A percentile compares a stretch with the other conserved stretches of the same genome.
Conservation (phyloP, 306 rosid species). For the Adenanthera pavonina region DNA sequence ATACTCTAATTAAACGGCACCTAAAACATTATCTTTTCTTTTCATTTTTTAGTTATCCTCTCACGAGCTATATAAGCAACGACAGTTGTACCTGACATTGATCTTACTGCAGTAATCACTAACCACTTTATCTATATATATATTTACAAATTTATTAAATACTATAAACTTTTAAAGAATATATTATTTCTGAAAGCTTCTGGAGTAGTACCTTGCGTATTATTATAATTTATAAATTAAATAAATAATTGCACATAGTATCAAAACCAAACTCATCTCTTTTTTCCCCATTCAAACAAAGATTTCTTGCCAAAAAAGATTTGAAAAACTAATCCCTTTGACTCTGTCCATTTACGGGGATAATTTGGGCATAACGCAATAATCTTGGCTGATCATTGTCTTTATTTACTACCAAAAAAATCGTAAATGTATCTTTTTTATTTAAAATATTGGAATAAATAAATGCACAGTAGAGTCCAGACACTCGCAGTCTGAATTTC, state of each 20-base stretch:
- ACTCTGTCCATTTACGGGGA: background rate
- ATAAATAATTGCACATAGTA: background rate
- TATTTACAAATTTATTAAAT: too few relatives aligned
- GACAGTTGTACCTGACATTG: too few relatives aligned
- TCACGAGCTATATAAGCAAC: too few relatives aligned
- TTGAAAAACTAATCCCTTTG: background rate
- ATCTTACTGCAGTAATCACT: too few relatives aligned
- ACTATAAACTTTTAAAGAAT: too few relatives aligned
- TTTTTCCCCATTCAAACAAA: background rate
- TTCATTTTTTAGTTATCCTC: background rate
- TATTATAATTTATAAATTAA: too few relatives aligned
- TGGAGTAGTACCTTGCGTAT: too few relatives aligned
- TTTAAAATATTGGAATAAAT: background rate
- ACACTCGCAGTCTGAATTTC: constrained; percentile 53
- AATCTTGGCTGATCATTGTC: constrained; percentile 14
- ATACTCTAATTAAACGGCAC: background rate
- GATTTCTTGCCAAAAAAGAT: background rate
- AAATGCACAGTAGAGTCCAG: constrained; percentile 51
- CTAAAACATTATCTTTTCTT: background rate
- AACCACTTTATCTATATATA: background rate
- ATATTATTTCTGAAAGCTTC: too few relatives aligned
- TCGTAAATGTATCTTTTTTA: background rate
- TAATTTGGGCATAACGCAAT: constrained; percentile 34
- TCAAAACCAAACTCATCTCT: background rate
- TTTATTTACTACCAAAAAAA: constrained; percentile 14